A percentile compares a stretch with the other conserved stretches of the same genome.
Conservation (phyloP, 1,284 basidiomycete species). For the Leucoagaricus sp. region DNA sequence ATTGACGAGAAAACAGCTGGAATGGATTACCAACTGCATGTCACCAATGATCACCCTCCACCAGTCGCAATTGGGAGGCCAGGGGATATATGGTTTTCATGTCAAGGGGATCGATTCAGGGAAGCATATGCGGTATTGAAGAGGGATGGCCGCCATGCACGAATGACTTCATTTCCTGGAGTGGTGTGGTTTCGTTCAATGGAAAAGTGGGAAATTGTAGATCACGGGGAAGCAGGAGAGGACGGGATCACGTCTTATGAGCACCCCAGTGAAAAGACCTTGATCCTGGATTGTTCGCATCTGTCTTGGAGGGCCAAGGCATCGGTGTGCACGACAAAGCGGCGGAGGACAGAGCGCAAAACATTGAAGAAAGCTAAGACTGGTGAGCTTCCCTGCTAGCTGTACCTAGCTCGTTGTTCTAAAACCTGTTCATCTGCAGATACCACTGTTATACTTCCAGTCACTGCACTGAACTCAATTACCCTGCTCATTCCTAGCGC, state of each 20-base stretch:
- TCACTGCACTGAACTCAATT: too few species aligned
- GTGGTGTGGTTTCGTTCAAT: background rate
- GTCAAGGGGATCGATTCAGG: background rate
- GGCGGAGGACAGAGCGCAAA: background rate
- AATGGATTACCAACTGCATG: background rate
- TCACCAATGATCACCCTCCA: background rate
- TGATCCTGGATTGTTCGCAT: background rate
- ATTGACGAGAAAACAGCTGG: background rate
- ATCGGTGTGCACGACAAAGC: background rate
- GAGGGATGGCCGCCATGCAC: background rate
- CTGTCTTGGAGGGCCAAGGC: background rate
- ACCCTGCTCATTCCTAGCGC: too few species aligned
- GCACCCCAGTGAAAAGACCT: background rate
- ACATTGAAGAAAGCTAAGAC: background rate
- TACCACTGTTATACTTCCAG: too few species aligned
- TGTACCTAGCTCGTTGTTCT: too few species aligned
- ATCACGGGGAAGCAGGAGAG: background rate
- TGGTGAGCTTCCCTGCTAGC: background rate
- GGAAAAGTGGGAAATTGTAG: background rate
- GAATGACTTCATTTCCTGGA: background rate
- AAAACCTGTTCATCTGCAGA: too few species aligned
- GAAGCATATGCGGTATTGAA: background rate
- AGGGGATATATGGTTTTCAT: background rate
- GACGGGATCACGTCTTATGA: background rate
- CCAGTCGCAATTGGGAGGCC: background rate